These are phyloP conservation scores for Triticum monococcum DNA, from an alignment of 176 grass and related monocot genomes.

Conservation along the genomic window DNA sequence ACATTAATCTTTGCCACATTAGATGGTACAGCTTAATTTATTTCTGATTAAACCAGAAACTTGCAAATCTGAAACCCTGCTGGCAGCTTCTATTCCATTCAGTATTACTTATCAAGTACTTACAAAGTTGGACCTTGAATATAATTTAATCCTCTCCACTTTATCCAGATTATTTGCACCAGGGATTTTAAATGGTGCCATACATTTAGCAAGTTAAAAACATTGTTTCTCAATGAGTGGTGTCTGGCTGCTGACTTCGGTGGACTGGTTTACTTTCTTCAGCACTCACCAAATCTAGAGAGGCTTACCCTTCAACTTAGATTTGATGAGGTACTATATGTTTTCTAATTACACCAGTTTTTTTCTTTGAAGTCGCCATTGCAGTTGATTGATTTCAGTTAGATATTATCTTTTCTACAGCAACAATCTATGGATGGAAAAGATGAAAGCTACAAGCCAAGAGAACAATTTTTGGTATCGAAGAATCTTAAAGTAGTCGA, in stretches of 20 bases:
- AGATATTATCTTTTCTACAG: neutral
- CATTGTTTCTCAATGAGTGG: neutral
- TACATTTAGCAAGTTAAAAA: neutral
- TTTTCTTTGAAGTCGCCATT: neutral
- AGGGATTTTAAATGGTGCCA: constrained; percentile 10
- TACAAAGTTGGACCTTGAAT: neutral
- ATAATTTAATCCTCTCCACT: neutral
- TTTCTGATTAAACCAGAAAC: neutral
- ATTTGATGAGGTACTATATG: neutral
- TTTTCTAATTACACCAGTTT: neutral
- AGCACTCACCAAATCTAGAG: neutral
- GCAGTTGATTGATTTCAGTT: neutral
- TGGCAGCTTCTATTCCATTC: neutral
- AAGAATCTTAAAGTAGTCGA: neutral
- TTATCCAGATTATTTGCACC: neutral
- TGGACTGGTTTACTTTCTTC: constrained; percentile 10
- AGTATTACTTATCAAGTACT: neutral
- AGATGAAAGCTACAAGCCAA: neutral
- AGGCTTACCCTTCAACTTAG: neutral
- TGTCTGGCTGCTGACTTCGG: neutral
- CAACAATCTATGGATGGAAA: neutral
- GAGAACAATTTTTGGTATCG: neutral
- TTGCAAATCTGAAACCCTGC: neutral
- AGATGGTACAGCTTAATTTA: neutral
- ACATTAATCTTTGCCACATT: neutral